Evolutionary conservation across 768 basidiomycete species (phyloP).

Genomic region (Scleroderma citrinum): DNA sequence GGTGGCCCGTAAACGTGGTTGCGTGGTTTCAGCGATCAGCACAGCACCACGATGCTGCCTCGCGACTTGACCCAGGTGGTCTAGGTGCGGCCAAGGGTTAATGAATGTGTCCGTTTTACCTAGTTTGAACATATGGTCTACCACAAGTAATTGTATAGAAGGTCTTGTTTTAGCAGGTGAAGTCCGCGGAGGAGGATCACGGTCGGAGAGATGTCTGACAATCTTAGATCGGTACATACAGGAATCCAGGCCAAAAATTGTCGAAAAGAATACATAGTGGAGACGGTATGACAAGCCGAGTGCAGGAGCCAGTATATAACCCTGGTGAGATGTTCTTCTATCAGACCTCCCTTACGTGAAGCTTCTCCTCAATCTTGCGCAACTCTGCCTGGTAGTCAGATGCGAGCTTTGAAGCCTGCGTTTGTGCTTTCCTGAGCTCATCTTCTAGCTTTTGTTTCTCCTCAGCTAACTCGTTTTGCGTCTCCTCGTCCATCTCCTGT

Average conservation of each 20-base stretch:
- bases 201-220: not conserved
- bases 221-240: constrained; percentile 3
- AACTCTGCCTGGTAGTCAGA: constrained; percentile 30
- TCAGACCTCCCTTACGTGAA: constrained; percentile 27
- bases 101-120: not conserved
- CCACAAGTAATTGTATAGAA: not conserved
- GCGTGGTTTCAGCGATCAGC: not conserved
- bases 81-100: not conserved
- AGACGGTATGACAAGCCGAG: not conserved
- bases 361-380: constrained; percentile 29
- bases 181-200: not conserved
- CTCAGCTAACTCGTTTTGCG: constrained; percentile 38
- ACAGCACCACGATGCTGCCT: constrained; percentile 19
- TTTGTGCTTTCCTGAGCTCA: constrained; percentile 24
- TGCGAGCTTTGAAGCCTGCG: constrained; percentile 24
- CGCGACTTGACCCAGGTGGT: constrained; percentile 8
- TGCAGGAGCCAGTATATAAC: constrained; percentile 2
- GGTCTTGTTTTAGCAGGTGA: not conserved
- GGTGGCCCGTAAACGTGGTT: no score
- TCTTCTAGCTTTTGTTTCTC: constrained; percentile 30
- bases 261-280: constrained; percentile 1
- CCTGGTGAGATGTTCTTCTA: not conserved
- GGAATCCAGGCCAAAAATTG: not conserved
- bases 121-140: not conserved
- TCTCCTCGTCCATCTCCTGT: constrained; percentile 40